Evolutionary conservation across 2,329 filamentous ascomycete species (phyloP).

Genomic region (Arthrobotrys musiformis): DNA sequence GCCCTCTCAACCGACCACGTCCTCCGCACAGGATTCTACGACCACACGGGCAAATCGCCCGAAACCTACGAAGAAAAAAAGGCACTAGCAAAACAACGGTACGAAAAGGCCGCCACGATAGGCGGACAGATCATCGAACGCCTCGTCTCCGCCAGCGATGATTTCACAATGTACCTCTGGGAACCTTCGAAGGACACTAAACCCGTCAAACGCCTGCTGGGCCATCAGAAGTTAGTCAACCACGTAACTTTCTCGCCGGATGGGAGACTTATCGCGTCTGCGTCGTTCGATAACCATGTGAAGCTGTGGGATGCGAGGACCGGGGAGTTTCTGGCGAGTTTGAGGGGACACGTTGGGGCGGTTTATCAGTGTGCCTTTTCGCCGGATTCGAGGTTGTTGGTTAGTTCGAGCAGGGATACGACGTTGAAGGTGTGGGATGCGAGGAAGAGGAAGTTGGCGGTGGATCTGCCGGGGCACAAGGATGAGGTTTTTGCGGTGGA

Average conservation of each 20-base stretch:
- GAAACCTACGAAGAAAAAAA: constrained; percentile 75
- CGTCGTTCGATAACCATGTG: constrained; percentile 86
- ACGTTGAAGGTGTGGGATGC: constrained; percentile 83
- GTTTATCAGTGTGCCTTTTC: constrained; percentile 95
- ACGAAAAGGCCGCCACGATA: constrained; percentile 83
- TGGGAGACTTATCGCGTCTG: constrained; percentile 84
- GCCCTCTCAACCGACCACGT: constrained; percentile 93
- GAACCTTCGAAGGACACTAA: constrained; percentile 81
- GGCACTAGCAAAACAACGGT: constrained; percentile 80
- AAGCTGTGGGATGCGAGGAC: constrained; percentile 70
- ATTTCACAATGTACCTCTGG: constrained; percentile 97
- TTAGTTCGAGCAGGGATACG: constrained; percentile 82
- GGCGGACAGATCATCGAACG: constrained; percentile 82
- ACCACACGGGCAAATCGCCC: constrained; percentile 80
- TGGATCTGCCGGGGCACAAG: constrained; percentile 48
- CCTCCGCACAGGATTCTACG: constrained; percentile 84
- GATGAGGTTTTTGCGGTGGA: constrained; percentile 65
- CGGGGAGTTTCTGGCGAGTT: constrained; percentile 78
- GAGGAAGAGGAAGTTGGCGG: constrained; percentile 81
- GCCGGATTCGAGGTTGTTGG: constrained; percentile 84
- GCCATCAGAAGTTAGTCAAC: constrained; percentile 48
- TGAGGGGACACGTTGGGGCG: constrained; percentile 87
- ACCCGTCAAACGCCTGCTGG: constrained; percentile 71
- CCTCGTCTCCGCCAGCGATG: constrained; percentile 89
- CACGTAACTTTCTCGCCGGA: constrained; percentile 79